Conservation (phyloP, 148 eudicot species). For the Vaccinium corymbosum region DNA sequence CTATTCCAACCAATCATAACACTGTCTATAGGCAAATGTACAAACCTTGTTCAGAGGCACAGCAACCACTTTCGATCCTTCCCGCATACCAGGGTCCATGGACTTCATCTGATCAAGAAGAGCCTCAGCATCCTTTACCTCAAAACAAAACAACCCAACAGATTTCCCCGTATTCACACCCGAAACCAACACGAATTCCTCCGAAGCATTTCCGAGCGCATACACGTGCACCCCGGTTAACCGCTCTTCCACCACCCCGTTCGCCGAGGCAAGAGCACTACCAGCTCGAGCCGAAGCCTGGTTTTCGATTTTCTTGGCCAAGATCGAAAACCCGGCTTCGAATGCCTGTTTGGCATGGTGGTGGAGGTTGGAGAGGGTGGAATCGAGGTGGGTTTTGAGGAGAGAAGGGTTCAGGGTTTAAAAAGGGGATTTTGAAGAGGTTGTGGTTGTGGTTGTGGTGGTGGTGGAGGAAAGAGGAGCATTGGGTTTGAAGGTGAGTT, state of each 20-base stretch:
- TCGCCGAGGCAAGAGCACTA: constrained; percentile 29
- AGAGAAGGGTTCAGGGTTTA: not conserved
- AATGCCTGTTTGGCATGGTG: constrained; percentile 12
- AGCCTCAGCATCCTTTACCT: constrained; percentile 62
- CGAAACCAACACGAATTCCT: constrained; percentile 75
- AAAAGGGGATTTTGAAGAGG: constrained; percentile 6
- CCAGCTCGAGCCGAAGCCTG: constrained; percentile 22
- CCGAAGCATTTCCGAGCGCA: constrained; percentile 57
- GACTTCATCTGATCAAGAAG: constrained; percentile 66
- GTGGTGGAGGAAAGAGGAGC: constrained; percentile 6
- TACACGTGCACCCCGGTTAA: constrained; percentile 74
- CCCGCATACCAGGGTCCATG: constrained; percentile 59
- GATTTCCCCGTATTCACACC: constrained; percentile 37
- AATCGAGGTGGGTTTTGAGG: constrained; percentile 36
- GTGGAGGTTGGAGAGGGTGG: constrained; percentile 29
- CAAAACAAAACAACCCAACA: constrained; percentile 72
- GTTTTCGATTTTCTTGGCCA: constrained; percentile 3
- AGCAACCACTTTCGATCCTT: constrained; percentile 68
- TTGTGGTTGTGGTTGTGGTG: constrained; percentile 21
- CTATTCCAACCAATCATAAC: not conserved
- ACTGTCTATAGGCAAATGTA: not conserved
- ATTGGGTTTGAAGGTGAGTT: constrained; percentile 36
- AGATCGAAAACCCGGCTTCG: constrained; percentile 15
- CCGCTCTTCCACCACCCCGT: constrained; percentile 64
- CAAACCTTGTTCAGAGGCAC: constrained; percentile 73